phyloP scores from a whole-genome alignment of 495 filamentous ascomycete genomes.

The Xylaria longipes region DNA sequence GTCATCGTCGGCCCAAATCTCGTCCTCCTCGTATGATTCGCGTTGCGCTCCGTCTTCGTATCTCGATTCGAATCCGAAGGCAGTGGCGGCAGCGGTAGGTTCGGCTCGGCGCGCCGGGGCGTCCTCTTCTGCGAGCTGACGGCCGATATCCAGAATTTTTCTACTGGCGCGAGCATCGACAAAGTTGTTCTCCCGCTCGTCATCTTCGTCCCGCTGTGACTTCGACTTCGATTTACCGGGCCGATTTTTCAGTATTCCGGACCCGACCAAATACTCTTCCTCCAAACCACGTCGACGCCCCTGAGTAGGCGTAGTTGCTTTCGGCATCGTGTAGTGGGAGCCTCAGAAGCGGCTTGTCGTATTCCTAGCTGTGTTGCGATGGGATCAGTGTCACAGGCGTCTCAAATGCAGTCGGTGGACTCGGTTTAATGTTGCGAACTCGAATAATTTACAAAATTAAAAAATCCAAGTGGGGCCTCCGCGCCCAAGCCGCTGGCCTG shows the following conservation, averaged over 20 bases:
- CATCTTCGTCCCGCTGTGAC: constrained; percentile 65
- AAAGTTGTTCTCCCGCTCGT: constrained; percentile 69
- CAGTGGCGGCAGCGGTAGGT: constrained; percentile 37
- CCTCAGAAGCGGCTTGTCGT: constrained; percentile 2
- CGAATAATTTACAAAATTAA: constrained; percentile 30
- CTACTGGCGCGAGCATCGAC: constrained; percentile 86
- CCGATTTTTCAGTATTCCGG: constrained; percentile 21
- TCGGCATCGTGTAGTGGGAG: constrained; percentile 51
- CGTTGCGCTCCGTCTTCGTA: constrained; percentile 41
- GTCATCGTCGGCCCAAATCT: constrained; percentile 69
- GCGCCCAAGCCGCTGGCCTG: constrained; percentile 8
- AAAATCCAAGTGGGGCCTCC: constrained; percentile 35
- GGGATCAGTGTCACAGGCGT: background rate
- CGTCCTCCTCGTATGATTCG: constrained; percentile 57
- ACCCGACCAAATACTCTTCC: constrained; percentile 68
- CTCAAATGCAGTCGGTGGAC: background rate
- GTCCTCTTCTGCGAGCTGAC: constrained; percentile 77
- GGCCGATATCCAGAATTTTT: constrained; percentile 86
- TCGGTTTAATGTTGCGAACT: background rate
- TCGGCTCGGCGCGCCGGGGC: constrained; percentile 30
- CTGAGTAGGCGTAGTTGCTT: constrained; percentile 53
- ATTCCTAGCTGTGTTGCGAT: background rate
- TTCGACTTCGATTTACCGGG: constrained; percentile 45
- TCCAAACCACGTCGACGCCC: constrained; percentile 62
- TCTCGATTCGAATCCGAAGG: constrained; percentile 54